Percentiles rank a stretch among this genome's conserved stretches.
phyloP scores from a whole-genome alignment of 2,329 filamentous ascomycete species.

The Diaporthe ilicicola region DNA sequence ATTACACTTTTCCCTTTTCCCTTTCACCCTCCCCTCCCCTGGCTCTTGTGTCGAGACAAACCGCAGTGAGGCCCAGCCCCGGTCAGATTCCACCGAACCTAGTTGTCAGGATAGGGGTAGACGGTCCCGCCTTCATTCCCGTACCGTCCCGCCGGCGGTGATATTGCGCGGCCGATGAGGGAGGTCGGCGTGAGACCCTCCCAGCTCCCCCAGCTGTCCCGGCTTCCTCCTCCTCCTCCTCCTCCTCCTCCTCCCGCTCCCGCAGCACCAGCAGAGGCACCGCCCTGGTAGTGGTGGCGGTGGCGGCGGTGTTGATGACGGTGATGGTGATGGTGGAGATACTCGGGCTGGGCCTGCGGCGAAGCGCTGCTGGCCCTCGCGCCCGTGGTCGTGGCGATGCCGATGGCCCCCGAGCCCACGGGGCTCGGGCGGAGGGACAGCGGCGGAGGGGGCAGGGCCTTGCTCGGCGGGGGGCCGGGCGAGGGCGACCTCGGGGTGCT shows the following conservation, averaged over 20 bases:
- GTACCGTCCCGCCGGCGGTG: constrained; percentile 5
- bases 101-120: constrained; percentile 17
- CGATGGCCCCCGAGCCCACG: constrained; percentile 1
- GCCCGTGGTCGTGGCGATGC: constrained; percentile 25
- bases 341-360: not conserved
- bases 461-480: constrained; percentile 27
- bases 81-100: not conserved
- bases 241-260: no score
- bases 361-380: not conserved
- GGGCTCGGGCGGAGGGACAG: not conserved
- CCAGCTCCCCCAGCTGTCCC: constrained; percentile 32
- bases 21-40: not conserved
- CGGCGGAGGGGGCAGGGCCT: constrained; percentile 25
- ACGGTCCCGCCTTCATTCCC: not conserved
- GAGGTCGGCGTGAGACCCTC: constrained; percentile 12
- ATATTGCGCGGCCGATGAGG: constrained; percentile 24
- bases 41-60: no score
- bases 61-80: not conserved
- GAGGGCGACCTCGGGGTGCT: not conserved
- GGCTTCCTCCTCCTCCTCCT: not conserved
- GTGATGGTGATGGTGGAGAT: no score
- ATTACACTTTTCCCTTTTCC: not conserved
- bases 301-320: no score
- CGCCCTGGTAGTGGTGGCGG: not conserved
- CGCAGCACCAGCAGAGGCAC: no score